Evolutionary conservation across 2,329 filamentous ascomycete genomes (phyloP).

Genomic region (Drechslerella stenobrocha): DNA sequence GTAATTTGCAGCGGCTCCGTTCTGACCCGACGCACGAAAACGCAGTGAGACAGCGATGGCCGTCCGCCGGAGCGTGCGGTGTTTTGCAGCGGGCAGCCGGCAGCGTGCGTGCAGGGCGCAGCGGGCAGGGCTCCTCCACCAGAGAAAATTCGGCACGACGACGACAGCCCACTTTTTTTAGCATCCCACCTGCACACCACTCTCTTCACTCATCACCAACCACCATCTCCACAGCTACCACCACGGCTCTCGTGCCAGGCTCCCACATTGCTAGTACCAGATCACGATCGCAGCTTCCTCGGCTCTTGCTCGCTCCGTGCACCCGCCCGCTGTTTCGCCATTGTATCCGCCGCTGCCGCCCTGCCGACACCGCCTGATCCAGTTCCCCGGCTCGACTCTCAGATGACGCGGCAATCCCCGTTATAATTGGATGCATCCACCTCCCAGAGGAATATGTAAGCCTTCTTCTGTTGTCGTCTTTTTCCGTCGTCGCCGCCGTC

Average conservation of each 20-base stretch:
- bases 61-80: too few species aligned
- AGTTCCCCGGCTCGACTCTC: slow-evolving; percentile 13
- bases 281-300: not conserved
- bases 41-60: too few species aligned
- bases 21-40: too few species aligned
- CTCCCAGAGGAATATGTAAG: slow-evolving; percentile 47
- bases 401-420: slow-evolving; percentile 44
- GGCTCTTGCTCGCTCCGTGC: not conserved
- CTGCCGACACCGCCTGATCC: not conserved
- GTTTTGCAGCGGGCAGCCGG: too few species aligned
- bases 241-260: slow-evolving; percentile 8
- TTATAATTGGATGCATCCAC: slow-evolving; percentile 40
- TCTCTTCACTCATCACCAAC: slow-evolving; percentile 6
- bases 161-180: slow-evolving; percentile 26
- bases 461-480: not conserved
- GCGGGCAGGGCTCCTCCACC: too few species aligned
- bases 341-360: slow-evolving; percentile 14
- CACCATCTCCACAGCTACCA: not conserved
- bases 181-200: slow-evolving; percentile 43
- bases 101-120: too few species aligned
- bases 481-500: not conserved
- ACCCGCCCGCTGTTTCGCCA: not conserved
- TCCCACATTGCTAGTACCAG: slow-evolving; percentile 9
- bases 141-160: too few species aligned
- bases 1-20: too few species aligned